phyloP scores from a whole-genome alignment of 2,329 filamentous ascomycete species.

The Penicillium janthinellum region DNA sequence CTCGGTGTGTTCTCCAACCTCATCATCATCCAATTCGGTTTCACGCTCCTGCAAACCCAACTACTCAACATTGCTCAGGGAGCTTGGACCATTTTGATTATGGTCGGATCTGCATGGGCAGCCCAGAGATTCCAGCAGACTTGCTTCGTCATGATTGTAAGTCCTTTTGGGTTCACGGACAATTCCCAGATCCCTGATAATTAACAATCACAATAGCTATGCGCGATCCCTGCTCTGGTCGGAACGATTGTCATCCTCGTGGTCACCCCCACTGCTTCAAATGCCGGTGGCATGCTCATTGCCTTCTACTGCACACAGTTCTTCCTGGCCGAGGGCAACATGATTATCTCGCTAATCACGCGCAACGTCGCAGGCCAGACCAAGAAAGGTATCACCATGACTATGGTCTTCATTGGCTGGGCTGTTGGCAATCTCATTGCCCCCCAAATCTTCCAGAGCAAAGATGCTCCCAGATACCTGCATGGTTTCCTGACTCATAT shows the following conservation, averaged over 20 bases:
- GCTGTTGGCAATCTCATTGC: conserved; percentile 21
- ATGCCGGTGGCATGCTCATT: conserved; percentile 65
- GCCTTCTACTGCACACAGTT: conserved; percentile 72
- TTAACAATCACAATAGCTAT: background rate
- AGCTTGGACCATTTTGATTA: conserved; percentile 68
- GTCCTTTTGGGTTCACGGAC: background rate
- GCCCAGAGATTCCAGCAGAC: conserved; percentile 67
- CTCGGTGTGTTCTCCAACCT: conserved; percentile 48
- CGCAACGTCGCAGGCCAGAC: conserved; percentile 70
- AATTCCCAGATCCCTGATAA: too few species aligned
- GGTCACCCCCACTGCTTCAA: conserved; percentile 55
- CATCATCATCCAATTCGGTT: conserved; percentile 67
- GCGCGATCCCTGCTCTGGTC: conserved; percentile 61
- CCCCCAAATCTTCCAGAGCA: conserved; percentile 15
- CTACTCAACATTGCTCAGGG: conserved; percentile 72
- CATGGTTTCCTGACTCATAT: conserved; percentile 21
- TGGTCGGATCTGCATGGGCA: conserved; percentile 65
- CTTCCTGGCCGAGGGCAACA: conserved; percentile 67
- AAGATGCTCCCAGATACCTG: conserved; percentile 18
- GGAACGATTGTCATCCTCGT: conserved; percentile 70
- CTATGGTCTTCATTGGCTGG: conserved; percentile 61
- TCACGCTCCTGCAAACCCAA: conserved; percentile 65
- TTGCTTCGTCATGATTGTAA: conserved; percentile 55
- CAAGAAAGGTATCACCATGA: conserved; percentile 66
- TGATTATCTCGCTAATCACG: conserved; percentile 46